These are phyloP conservation scores for Skeletonema marinoi DNA, from an alignment of 108 stramenopile species.

Conservation along the genomic window DNA sequence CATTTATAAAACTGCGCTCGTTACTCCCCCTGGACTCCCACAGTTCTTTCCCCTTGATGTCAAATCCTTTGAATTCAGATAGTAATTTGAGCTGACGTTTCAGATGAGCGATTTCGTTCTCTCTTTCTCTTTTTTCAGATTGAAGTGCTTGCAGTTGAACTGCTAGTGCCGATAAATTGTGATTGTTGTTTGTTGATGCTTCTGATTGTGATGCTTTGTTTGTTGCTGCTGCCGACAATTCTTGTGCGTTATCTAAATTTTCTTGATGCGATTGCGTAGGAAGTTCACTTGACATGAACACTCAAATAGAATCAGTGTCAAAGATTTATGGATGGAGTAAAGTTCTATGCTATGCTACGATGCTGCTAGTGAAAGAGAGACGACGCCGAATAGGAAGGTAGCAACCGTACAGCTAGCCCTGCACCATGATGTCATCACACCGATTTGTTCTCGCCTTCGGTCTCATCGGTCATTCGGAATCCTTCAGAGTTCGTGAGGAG, in stretches of 20 bases:
- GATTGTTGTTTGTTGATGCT: not conserved
- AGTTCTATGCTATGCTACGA: too few species aligned
- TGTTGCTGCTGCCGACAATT: not conserved
- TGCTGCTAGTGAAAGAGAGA: too few species aligned
- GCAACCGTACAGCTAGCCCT: too few species aligned
- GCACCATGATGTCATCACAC: too few species aligned
- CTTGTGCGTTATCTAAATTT: not conserved
- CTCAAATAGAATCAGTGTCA: not conserved
- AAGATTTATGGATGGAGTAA: too few species aligned
- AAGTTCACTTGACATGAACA: not conserved
- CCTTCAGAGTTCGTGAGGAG: too few species aligned
- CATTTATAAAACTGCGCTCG: not conserved
- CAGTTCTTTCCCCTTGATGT: not conserved
- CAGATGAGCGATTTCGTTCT: not conserved
- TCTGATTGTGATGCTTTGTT: not conserved
- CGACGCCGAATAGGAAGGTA: too few species aligned
- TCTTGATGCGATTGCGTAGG: too few species aligned
- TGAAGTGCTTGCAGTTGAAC: constrained; percentile 5
- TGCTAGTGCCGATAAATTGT: not conserved
- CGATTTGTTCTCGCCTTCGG: too few species aligned
- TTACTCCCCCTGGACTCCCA: not conserved
- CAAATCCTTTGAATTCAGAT: constrained; percentile 8
- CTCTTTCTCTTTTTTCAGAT: not conserved
- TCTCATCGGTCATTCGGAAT: too few species aligned
- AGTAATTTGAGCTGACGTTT: not conserved